Evolutionary conservation across 192 early-diverging fungal genomes (phyloP), one percentile per base, ranked within the genome.

Genomic region (Mortierella claussenii): DNA sequence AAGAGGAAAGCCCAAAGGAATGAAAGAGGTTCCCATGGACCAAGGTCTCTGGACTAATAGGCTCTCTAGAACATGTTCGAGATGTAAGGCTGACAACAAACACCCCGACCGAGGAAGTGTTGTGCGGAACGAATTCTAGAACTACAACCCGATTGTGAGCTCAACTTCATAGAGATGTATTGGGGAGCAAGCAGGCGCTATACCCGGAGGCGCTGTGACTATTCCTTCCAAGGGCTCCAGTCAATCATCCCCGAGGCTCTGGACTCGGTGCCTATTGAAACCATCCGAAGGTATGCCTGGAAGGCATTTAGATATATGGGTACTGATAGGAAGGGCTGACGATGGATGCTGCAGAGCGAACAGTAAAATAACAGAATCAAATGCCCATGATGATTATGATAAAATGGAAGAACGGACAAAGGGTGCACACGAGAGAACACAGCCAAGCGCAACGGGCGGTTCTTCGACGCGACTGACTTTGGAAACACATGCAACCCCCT

Each of bases 151-250:
- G 71, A 76, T 55, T 74, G 60, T 61, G 69, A 74, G 34, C 45
- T 73, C 24, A 73, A 73, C 50, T 73, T 64, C 53, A 76, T 76
- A 58, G 61, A 76, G 57, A 59, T 52, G 48, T 66, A 66, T 42
- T 76, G 57, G 55, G 57, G 37, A 45, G 71, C 55, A 44, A 49
- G 33, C 31, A 76, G 66, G 31, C 24, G 45, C 27, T 65, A 65
- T 32, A 46, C 49, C 20, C 2, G 50, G 31, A 36, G 42, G 21
- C 21, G 65, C 27, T 75, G 55, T 49, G 33, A 59, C 37, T 60
- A 75, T 24, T 50, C 47, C n/a, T 65, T 61, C 46, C 34, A 49
- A 28, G 69, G 69, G 32, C 53, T 73, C 0, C 47, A 60, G 59
- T 28, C 23, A 60, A 69, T 51, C 13, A 52, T 53, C 26, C 57